Base-by-base conservation (phyloP, 495 filamentous ascomycete genomes). In the Sphaerosporella brunnea region DNA sequence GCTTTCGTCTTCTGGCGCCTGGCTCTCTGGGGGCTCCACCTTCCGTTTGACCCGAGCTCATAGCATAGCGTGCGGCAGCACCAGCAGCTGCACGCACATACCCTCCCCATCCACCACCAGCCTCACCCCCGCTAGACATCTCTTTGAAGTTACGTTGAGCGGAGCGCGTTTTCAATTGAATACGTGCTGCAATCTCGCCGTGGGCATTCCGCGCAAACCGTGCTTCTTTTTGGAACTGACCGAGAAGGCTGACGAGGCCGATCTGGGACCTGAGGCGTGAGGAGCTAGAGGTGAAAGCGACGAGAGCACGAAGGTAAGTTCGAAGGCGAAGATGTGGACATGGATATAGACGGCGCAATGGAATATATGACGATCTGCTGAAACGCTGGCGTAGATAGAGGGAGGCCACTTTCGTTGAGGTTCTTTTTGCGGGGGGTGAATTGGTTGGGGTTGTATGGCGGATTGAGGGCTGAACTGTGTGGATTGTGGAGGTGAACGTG, bases 1-100 rank as follows among this genome's bases (percentile, higher is more conserved):
- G 62, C 70, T 80, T 93, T 62, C 73, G 80, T 49, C 90, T 72
- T 37, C 84, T 65, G 10, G 75, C 65, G 2, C 87, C 84, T 18
- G 69, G 66, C 56, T 82, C 81, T 23, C 72, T 35, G 20, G 11
- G 25, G 1, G 9, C 50, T 7, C 59, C 43, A 4, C 24, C 42
- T 16, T 41, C 53, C 13, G 36, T 11, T 8, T 45, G 44, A 23
- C 45, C 50, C 9, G 25, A 39, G 1, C 5, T 24, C 4, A 10
- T 40, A 9, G 16, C 13, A 36, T 49, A 49, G 34, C n/a, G 35
- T 47, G 44, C 18, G n/a, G 44, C 44, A 36, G 18, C 18, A 9
- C 34, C 32, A 13, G 19, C 34, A 13, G 35, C 45, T 5, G 34
- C 45, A 3, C 30, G 2, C 10, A 38, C 19, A 26, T 48, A 48